Base-by-base conservation (phyloP, 2,329 filamentous ascomycete genomes). In the Acarospora socialis region DNA sequence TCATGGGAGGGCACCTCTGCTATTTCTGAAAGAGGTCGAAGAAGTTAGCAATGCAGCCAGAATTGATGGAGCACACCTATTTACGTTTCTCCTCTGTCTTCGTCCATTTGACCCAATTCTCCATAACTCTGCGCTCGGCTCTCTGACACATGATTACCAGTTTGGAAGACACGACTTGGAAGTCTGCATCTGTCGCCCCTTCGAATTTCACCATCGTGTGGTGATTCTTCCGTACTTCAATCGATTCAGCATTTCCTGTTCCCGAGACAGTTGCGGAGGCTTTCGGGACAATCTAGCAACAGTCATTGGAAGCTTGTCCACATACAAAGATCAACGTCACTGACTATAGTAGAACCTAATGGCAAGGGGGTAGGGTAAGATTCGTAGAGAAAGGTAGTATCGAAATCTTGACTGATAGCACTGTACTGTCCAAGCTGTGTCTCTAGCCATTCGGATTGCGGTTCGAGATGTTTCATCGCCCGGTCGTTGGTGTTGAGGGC, bases 191-290 rank as follows among this genome's bases (percentile, higher is more conserved):
- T n/a, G n/a, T n/a, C 4, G 6, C 12, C 12, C 12, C 19, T 21
- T 26, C 16, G 30, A 55, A 56, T 33, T 45, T 51, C 27, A 51
- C 50, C 45, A 57, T 54, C 21, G 46, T 43, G 13, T 26, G 49
- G 38, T 57, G 51, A 33, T 57, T 41, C 20, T 42, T 45, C 27
- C 45, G 47, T 30, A 58, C 54, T 8, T 33, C 44, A 29, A 56
- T 48, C 30, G 40, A 37, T 32, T 54, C 53, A 8, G 47, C 43
- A 41, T 54, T 39, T 18, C 40, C 39, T 16, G 49, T 45, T 23
- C 52, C 51, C 33, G 49, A 49, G 16, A 57, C 45, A 8, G 55
- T 47, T 4, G 53, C 55, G 12, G 54, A 57, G n/a, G 43, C 38
- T 38, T 36, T 38, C 23, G 51, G 52, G 13, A 57, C 54, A 9